phyloP scores from a whole-genome alignment of 371 early-diverging fungal species.

The Mucor velutinosus region DNA sequence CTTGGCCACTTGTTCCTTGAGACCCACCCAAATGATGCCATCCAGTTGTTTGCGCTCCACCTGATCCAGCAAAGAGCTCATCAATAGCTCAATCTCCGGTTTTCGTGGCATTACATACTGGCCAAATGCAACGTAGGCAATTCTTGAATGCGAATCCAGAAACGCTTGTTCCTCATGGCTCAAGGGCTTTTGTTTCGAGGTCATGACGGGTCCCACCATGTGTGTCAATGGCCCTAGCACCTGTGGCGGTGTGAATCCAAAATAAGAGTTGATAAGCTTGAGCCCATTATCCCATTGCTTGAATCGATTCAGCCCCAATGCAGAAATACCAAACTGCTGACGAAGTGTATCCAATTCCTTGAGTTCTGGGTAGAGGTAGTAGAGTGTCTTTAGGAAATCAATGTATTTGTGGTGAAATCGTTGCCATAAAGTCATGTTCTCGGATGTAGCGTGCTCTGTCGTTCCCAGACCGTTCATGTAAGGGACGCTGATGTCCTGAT shows the following conservation, averaged over 20 bases:
- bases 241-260: slow-evolving; percentile 29
- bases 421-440: slow-evolving; percentile 14
- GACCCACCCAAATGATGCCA: slow-evolving; percentile 34
- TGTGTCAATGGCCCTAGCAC: slow-evolving; percentile 32
- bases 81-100: slow-evolving; percentile 15
- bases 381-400: neutral
- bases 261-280: slow-evolving; percentile 31
- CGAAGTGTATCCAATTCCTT: slow-evolving; percentile 7
- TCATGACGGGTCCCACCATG: slow-evolving; percentile 33
- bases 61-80: slow-evolving; percentile 25
- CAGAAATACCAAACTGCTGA: slow-evolving; percentile 3
- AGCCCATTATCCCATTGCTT: slow-evolving; percentile 6
- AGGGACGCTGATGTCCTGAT: slow-evolving; percentile 26
- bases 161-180: slow-evolving; percentile 9
- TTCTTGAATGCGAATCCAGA: slow-evolving; percentile 17
- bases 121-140: slow-evolving; percentile 43
- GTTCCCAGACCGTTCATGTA: slow-evolving; percentile 23
- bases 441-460: slow-evolving; percentile 14
- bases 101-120: slow-evolving; percentile 14
- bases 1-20: neutral
- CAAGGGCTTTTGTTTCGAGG: slow-evolving; percentile 3
- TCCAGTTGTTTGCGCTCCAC: slow-evolving; percentile 24
- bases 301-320: neutral
- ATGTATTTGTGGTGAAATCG: slow-evolving; percentile 29
- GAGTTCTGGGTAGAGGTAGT: slow-evolving; percentile 2